A percentile compares a stretch with the other conserved stretches of the same genome.
These are phyloP conservation scores for Rhododendron williamsianum DNA, from an alignment of 148 eudicot species.

Conservation along the genomic window DNA sequence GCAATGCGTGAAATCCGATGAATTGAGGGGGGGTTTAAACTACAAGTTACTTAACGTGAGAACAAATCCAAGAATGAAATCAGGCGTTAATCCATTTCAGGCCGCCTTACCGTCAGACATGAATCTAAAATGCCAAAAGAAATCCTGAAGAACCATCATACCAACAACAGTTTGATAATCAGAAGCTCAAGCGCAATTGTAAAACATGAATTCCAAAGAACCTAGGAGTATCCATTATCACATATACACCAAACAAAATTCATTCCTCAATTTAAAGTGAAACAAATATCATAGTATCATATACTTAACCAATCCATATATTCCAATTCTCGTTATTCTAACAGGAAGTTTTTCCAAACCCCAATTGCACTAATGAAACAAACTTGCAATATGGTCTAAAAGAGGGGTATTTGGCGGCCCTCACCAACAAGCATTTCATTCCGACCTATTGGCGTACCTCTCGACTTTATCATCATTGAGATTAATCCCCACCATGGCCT, in stretches of 20 bases:
- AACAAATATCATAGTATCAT: not conserved
- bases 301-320: not conserved
- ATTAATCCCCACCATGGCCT: conserved; percentile 86
- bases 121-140: not conserved
- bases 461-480: conserved; percentile 65
- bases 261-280: not conserved
- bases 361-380: not conserved
- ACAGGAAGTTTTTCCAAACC: not conserved
- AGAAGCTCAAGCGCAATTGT: not conserved
- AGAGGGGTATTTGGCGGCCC: not conserved
- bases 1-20: too few relatives aligned
- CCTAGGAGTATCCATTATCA: not conserved
- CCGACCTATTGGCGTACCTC: conserved; percentile 72
- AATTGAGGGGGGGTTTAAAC: not conserved
- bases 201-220: not conserved
- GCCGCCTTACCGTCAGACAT: not conserved
- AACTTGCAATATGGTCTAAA: not conserved
- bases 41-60: not conserved
- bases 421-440: conserved; percentile 22
- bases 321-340: not conserved
- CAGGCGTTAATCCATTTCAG: not conserved
- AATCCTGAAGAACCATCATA: not conserved
- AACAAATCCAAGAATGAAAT: not conserved
- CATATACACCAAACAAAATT: not conserved
- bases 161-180: not conserved